Evolutionary conservation across 441 rosid species (phyloP), one percentile per base, ranked within the genome.

Genomic region (Dalechampia spathulata): DNA sequence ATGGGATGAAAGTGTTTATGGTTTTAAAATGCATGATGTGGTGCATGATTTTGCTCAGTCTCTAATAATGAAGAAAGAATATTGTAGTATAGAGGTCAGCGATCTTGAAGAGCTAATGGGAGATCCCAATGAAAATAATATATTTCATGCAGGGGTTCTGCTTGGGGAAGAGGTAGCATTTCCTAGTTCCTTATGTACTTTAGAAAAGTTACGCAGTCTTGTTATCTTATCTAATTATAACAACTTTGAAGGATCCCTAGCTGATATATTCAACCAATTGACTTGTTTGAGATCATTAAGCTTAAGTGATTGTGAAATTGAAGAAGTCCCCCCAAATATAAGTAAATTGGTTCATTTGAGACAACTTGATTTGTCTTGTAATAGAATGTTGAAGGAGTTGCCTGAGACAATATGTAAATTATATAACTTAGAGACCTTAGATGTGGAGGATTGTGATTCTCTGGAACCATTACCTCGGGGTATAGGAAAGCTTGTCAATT

Each of bases 41-140:
- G 44, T 60, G 57, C 50, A 60, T 22, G 64, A 60, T 51, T 51
- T 51, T 17, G 55, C 55, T 17, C 16, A 11, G 15, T 42, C 13
- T 27, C 57, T 13, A 4, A n/a, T n/a, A n/a, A 7, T 38, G 7
- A 41, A 5, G 12, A 51, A 19, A 0, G 43, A 21, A 10, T 21
- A 13, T 51, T 45, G 34, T 11, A 8, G 37, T 1, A 34, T 36
- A 30, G 49, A 60, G 23, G 28, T 2, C 7, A 0, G 15, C 8
- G 8, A 8, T 30, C 34, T 3, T 41, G 5, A 0, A 9, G 20
- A n/a, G 40, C 2, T 16, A 4, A 11, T 4, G 6, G 20, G 8
- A 7, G 16, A 19, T 6, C 10, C 25, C 21, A 5, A 17, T 32
- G 0, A 14, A 5, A 10, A 3, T 17, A 11, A 10, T 14, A 10